A percentile compares a stretch with the other conserved stretches of the same genome.
Evolutionary conservation across 805 yeast species (phyloP).

Genomic region (Cyberlindnera mrakii): DNA sequence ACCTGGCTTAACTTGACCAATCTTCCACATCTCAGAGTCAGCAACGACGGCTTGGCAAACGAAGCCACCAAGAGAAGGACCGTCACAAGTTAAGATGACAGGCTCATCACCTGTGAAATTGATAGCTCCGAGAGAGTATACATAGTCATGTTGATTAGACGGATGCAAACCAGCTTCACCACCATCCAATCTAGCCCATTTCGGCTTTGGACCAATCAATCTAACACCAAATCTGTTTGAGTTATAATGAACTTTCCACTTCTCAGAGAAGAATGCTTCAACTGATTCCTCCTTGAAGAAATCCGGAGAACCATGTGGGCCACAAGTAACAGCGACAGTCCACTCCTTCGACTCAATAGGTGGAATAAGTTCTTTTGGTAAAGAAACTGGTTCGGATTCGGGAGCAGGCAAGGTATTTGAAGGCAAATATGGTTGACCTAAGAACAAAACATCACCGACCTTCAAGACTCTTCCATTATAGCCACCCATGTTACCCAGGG

Average conservation of each 20-base stretch:
- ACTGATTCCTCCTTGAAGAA: constrained; percentile 77
- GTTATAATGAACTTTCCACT: constrained; percentile 95
- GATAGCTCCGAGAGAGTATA: constrained; percentile 92
- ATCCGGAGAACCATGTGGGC: constrained; percentile 98
- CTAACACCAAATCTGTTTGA: constrained; percentile 96
- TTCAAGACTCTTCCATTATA: constrained; percentile 88
- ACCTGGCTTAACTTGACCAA: constrained; percentile 97
- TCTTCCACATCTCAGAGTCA: constrained; percentile 96
- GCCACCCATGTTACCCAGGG: constrained; percentile 89
- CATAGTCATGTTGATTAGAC: constrained; percentile 97
- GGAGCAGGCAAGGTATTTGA: constrained; percentile 72
- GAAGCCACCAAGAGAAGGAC: constrained; percentile 96
- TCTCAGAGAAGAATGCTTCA: constrained; percentile 62
- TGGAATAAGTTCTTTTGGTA: constrained; percentile 42
- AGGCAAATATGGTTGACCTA: constrained; percentile 70
- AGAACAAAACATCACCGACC: constrained; percentile 84
- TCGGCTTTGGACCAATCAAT: constrained; percentile 90
- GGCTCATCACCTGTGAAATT: constrained; percentile 99
- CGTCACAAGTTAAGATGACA: constrained; percentile 93
- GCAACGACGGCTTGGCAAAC: constrained; percentile 95
- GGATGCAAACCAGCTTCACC: constrained; percentile 99
- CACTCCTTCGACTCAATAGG: constrained; percentile 38
- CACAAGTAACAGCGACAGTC: constrained; percentile 91
- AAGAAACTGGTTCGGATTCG: constrained; percentile 50
- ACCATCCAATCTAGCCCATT: constrained; percentile 95